Base-by-base conservation (phyloP, 164 flowering plant species). In the Cinnamomum micranthum region DNA sequence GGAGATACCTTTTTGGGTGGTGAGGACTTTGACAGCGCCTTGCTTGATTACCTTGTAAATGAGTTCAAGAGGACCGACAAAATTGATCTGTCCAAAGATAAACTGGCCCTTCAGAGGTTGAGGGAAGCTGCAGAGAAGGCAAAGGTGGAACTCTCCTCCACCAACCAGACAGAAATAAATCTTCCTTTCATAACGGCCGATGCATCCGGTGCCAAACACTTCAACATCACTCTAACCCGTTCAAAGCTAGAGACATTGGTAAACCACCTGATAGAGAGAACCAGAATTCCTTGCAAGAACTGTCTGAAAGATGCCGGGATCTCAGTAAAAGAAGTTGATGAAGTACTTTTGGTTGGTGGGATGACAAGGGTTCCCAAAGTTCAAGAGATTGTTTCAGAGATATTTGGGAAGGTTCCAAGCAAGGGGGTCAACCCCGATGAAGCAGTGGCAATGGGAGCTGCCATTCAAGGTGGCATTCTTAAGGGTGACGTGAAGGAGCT, bases 1-100 rank as follows among this genome's bases (percentile, higher is more conserved):
- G 87, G 87, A 0, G 87, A 85, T 68, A 85, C 87, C 10, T 78
- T 77, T 68, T 78, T 85, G 78, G 87, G 87, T 28, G 87, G 85
- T 6, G 87, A 85, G 60, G 85, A 85, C 41, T 85, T 85, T 72
- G 87, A 85, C 72, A 81, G 81, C 35, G 69, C 79, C 7, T 47
- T 81, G 17, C 60, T 85, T 9, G 81, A 82, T 19, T 77, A 69
- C 74, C 67, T 85, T 50, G 85, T 81, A 2, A 76, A 68, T 25
- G 82, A 85, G 35, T 85, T 81, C 80, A 81, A 77, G 75, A 82
- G 75, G 50, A 72, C 80, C 0, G 81, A 81, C 27, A 62, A 58
- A 14, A 80, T 82, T 33, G 84, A 84, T 76, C 80, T 84, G 14
- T 71, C 84, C 22, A 74, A 81, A 65, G 84, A 84, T 73, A 81